Base-by-base conservation (phyloP, 306 rosid genomes). In the Cucumis cinereus region DNA sequence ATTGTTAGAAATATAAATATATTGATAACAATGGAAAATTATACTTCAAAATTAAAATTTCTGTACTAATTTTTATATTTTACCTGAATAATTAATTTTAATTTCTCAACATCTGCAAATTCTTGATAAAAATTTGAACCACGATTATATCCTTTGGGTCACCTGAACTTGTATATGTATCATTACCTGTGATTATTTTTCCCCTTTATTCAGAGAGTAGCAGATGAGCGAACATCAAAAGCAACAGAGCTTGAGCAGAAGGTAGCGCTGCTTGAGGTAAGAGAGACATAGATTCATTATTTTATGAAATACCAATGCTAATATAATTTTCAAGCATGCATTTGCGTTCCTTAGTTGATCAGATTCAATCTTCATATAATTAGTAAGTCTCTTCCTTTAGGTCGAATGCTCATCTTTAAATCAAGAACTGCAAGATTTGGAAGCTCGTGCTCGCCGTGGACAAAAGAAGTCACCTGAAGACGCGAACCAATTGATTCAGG, bases 361-460 rank as follows among this genome's bases (percentile, higher is more conserved):
- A 28, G 80, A 67, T 62, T 36, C 74, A 77, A 74, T 52, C 16
- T 30, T 69, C 73, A n/a, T 71, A 24, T 76, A 66, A 81, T 85
- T 33, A 74, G 40, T 41, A 47, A 50, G 67, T 38, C 77, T 26
- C 78, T 26, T 64, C 73, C 70, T 80, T 40, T 78, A 94, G 99
- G 99, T 94, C 73, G 99, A 94, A 81, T 94, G 99, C 80, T 82
- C 97, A 80, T 86, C 91, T 81, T 83, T 94, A 79, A 94, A 89
- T 82, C 99, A 94, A 94, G 97, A 94, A 79, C 85, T 94, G 69
- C 99, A 92, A 92, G 99, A 92, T 84, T 77, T 94, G 91, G 99
- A 92, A 85, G 85, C 84, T 79, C 92, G 93, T 62, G 79, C 84
- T 81, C 95, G 93, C 74, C 93, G 96, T 53, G 99, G 90, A 62